Conservation (phyloP, 2,329 filamentous ascomycete genomes). For the Teratosphaeria viscida region DNA sequence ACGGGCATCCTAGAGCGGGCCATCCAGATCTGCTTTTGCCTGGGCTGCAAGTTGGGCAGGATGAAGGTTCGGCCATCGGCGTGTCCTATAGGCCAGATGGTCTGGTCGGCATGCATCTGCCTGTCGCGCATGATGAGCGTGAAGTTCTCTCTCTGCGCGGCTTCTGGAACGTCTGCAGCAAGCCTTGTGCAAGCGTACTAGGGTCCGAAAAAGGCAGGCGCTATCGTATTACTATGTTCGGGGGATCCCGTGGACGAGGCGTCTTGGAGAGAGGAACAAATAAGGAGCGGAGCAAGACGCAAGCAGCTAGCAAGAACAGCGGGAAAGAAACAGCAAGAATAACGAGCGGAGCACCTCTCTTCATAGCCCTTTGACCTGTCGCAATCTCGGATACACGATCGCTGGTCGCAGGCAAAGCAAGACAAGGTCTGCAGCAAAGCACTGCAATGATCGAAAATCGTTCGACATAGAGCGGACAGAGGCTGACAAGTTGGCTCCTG, state of each 20-base stretch:
- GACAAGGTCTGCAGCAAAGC: neutral
- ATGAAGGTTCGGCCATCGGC: neutral
- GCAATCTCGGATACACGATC: neutral
- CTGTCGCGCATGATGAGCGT: neutral
- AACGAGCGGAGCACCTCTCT: neutral
- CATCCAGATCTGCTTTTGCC: neutral
- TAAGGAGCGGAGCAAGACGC: no score
- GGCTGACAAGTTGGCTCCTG: neutral
- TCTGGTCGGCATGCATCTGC: neutral
- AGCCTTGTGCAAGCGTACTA: neutral
- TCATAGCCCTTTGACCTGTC: neutral
- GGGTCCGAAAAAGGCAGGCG: neutral
- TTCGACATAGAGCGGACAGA: neutral
- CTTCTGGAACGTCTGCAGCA: neutral
- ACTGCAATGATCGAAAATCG: neutral
- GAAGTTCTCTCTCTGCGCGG: neutral
- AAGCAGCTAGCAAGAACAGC: no score
- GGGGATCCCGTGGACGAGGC: neutral
- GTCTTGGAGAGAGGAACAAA: no score
- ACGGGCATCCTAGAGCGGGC: neutral
- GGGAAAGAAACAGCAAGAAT: no score
- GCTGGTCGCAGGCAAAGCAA: neutral
- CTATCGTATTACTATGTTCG: neutral
- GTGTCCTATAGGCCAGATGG: neutral
- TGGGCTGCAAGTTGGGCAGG: neutral